phyloP scores from a whole-genome alignment of 2,329 filamentous ascomycete genomes.

The Penicillium corylophilum region DNA sequence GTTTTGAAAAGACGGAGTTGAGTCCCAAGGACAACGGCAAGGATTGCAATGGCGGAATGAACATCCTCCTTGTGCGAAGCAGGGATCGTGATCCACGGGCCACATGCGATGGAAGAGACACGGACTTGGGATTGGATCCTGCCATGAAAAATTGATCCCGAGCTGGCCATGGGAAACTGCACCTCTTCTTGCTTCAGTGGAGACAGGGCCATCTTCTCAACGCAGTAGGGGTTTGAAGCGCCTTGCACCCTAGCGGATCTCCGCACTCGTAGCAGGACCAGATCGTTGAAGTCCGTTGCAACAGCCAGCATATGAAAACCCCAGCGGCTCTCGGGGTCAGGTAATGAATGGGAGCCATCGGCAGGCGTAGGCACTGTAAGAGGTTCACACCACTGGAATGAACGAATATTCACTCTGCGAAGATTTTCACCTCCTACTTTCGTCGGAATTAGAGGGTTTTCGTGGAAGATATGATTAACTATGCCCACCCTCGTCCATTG shows the following conservation, averaged over 20 bases:
- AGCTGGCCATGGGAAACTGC: slow-evolving; percentile 18
- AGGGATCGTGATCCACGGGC: slow-evolving; percentile 30
- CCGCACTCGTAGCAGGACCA: slow-evolving; percentile 31
- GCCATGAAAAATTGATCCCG: slow-evolving; percentile 32
- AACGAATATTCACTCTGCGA: slow-evolving; percentile 37
- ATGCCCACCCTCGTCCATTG: slow-evolving; percentile 55
- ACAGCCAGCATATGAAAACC: slow-evolving; percentile 37
- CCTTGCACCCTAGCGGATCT: slow-evolving; percentile 9
- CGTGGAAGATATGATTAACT: slow-evolving; percentile 51
- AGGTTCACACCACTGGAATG: slow-evolving; percentile 44
- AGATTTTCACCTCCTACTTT: slow-evolving; percentile 23
- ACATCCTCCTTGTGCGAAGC: background rate
- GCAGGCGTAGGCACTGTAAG: slow-evolving; percentile 20
- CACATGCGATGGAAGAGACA: slow-evolving; percentile 31
- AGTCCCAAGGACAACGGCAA: slow-evolving; percentile 31
- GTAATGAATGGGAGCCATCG: slow-evolving; percentile 3
- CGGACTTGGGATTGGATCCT: slow-evolving; percentile 26
- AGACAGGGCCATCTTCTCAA: slow-evolving; percentile 28
- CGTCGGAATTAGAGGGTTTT: slow-evolving; percentile 36
- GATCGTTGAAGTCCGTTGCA: slow-evolving; percentile 41
- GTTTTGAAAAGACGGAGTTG: slow-evolving; percentile 30
- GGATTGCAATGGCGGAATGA: slow-evolving; percentile 21
- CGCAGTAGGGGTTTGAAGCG: slow-evolving; percentile 14
- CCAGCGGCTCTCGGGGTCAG: slow-evolving; percentile 30
- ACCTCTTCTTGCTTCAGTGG: slow-evolving; percentile 14